Base-by-base conservation (phyloP, 2,329 filamentous ascomycete species). In the Paracoccidioides lutzii region DNA sequence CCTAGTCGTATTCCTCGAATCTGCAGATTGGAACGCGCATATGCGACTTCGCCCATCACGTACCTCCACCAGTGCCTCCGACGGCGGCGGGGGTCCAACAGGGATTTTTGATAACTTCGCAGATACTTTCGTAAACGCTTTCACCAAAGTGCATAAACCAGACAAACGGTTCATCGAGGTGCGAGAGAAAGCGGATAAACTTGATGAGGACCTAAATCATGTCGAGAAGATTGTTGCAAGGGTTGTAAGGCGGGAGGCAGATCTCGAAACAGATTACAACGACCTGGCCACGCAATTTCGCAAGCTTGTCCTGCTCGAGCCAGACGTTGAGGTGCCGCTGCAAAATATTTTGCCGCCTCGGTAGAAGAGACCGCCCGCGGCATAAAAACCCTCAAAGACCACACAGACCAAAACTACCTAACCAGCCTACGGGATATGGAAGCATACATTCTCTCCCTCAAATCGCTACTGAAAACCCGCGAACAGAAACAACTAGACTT, bases 401-500 rank as follows among this genome's bases (percentile, higher is more conserved):
- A 90, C 65, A 97, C 91, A 0, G 93, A 98, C 67, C 90, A 95
- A 65, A 90, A 96, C 71, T 98, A 98, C 68, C 82, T 98, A 1
- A 88, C 89, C 62, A 91, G 86, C 55, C 78, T 98, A 54, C 83
- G 90, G 52, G 93, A 98, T 73, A 95, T 97, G 90, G 88, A 94
- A 64, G 86, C 90, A 32, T 98, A 97, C 72, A 91, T 90, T 61
- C 75, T 81, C n/a, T 86, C 90, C 0, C 76, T 97, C 49, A 95
- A 95, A 71, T 79, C 82, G 30, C 83, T 98, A 4, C 82, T 98
- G 60, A 95, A 95, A 70, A 88, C 88, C 1, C 85, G 93, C 40
- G 93, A 98, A 74, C 90, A 94, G 74, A 98, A 98, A 69, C 93
- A 98, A 70, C 85, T 98, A 57, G 93, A 98, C 74, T 95, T 91